These are phyloP conservation scores for Circinella minor DNA, from an alignment of 371 early-diverging fungal genomes.

Conservation along the genomic window DNA sequence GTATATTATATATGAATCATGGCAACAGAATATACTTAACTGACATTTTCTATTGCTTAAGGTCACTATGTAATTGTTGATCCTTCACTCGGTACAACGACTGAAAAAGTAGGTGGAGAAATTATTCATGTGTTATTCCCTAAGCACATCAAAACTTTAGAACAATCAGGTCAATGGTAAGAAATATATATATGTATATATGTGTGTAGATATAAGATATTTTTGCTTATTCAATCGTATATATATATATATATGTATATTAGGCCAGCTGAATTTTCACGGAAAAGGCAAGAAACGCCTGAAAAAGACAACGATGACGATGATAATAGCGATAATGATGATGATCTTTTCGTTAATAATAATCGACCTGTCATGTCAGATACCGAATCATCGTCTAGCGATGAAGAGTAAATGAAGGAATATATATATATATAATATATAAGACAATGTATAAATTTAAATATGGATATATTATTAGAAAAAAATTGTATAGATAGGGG, in stretches of 20 bases:
- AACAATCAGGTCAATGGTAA: slow-evolving; percentile 68
- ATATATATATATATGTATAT: neutral
- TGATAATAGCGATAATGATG: slow-evolving; percentile 42
- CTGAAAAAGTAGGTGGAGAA: slow-evolving; percentile 80
- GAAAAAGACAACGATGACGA: slow-evolving; percentile 20
- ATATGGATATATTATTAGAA: neutral
- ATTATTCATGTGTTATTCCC: slow-evolving; percentile 78
- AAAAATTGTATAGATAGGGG: neutral
- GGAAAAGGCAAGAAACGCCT: slow-evolving; percentile 15
- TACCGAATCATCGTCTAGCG: slow-evolving; percentile 32
- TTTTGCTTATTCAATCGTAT: too few relatives aligned
- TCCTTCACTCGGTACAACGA: slow-evolving; percentile 55
- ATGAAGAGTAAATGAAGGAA: slow-evolving; percentile 25
- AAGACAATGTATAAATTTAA: neutral
- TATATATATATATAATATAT: neutral
- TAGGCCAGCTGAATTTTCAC: slow-evolving; percentile 50
- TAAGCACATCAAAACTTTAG: slow-evolving; percentile 75
- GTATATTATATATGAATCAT: too few relatives aligned
- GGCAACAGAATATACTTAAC: too few relatives aligned
- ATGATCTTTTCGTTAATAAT: slow-evolving; percentile 71
- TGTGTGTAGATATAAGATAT: too few relatives aligned
- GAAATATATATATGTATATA: too few relatives aligned
- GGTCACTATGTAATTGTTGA: slow-evolving; percentile 76
- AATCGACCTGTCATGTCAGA: slow-evolving; percentile 60
- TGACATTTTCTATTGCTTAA: slow-evolving; percentile 17